phyloP scores from a whole-genome alignment of 2,329 filamentous ascomycete genomes.

The Geosmithia morbida region DNA sequence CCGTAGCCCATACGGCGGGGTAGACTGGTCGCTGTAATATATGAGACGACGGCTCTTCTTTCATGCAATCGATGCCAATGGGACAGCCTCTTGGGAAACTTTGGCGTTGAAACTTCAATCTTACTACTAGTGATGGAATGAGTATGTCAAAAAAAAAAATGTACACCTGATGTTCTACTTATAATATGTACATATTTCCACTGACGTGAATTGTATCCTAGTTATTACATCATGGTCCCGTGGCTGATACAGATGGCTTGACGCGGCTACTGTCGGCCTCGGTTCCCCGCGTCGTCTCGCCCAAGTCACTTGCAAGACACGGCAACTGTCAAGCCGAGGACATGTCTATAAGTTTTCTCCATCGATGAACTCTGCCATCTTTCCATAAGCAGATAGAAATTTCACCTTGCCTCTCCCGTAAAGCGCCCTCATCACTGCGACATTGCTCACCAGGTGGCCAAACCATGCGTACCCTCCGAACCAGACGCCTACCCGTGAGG shows the following conservation, averaged over 20 bases:
- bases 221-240: not conserved
- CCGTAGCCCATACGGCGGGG: not conserved
- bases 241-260: not conserved
- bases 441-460: no score
- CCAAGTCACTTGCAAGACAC: not conserved
- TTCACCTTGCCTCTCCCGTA: not conserved
- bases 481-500: slow-evolving; percentile 31
- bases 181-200: not conserved
- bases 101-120: no score
- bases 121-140: no score
- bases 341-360: no score
- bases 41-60: not conserved
- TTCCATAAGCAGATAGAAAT: not conserved
- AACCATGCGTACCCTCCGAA: slow-evolving; percentile 42
- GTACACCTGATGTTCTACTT: no score
- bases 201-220: not conserved
- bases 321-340: no score
- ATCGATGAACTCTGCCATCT: not conserved
- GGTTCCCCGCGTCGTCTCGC: slow-evolving; percentile 24
- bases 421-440: not conserved
- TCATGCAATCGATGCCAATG: not conserved
- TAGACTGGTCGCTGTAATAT: not conserved
- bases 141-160: no score
- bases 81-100: no score
- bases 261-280: slow-evolving; percentile 4